Evolutionary conservation across 2,329 filamentous ascomycete genomes (phyloP), one percentile per base, ranked within the genome.

Genomic region (Metarhizium brunneum): DNA sequence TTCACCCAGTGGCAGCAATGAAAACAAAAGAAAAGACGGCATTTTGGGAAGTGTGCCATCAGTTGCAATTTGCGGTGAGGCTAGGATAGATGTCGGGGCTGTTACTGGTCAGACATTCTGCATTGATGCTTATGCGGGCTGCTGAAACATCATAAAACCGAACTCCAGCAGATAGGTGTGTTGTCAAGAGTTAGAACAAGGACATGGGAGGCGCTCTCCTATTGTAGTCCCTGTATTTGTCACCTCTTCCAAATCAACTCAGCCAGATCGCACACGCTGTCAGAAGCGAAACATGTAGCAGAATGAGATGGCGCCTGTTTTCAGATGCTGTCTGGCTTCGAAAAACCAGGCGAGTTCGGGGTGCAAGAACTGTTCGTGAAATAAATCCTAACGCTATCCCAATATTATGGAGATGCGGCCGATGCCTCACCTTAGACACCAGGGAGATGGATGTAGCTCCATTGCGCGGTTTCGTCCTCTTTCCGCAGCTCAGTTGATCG

Each of bases 361-460:
- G 13, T 16, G 38, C 38, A 16, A 40, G 38, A 40, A 6, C n/a
- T 6, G 6, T 20, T 6, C 18, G 42, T 18, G 42, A 4, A 40
- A 50, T 47, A 58, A 57, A 57, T 57, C 58, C 56, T 58, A 25
- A 20, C 50, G 54, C 55, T 51, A 35, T 49, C 51, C 49, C 29
- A 45, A 20, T 35, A n/a, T 20, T 32, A 36, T 35, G 14, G 18
- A 47, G n/a, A 10, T 52, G 36, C 16, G 8, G 16, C 4, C 42
- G 40, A 50, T 38, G 10, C 20, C 51, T 18, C 47, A 25, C 50
- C n/a, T 60, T 62, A 72, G 45, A 72, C 64, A 10, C 70, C 70
- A 3, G 70, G 70, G 2, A 73, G 63, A 20, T 71, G 60, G 14
- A 73, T 59, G 35, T 66, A 72, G 43, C 68, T 69, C 70, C 70